Evolutionary conservation across 805 yeast genomes (phyloP).

Genomic region (Cyberlindnera nakhonratchasimensis): DNA sequence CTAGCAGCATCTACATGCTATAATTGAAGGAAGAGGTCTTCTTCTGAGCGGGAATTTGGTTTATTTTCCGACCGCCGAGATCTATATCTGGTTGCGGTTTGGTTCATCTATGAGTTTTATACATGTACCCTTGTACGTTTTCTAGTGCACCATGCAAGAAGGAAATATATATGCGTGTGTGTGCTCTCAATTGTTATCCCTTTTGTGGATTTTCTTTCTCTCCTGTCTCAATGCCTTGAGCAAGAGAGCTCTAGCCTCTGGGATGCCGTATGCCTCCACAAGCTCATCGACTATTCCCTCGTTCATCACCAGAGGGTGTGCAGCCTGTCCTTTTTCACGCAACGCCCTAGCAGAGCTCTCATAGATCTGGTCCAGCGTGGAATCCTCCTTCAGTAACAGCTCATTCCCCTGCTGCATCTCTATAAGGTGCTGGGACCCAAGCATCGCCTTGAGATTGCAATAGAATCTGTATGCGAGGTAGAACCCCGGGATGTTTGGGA

Average conservation of each 20-base stretch:
- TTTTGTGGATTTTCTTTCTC: constrained; percentile 15
- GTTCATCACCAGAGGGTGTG: constrained; percentile 38
- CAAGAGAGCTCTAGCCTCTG: constrained; percentile 42
- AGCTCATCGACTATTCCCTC: constrained; percentile 44
- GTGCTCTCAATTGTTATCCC: not conserved
- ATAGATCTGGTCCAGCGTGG: constrained; percentile 31
- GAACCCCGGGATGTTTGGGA: constrained; percentile 92
- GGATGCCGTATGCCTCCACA: constrained; percentile 42
- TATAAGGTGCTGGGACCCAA: constrained; percentile 68
- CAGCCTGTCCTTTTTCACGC: constrained; percentile 16
- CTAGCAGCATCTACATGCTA: no score
- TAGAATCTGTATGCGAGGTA: constrained; percentile 77
- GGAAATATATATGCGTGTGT: no score
- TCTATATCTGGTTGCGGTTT: no score
- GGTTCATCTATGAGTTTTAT: no score
- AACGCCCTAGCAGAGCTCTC: constrained; percentile 5
- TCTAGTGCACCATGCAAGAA: no score
- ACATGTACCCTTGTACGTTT: no score
- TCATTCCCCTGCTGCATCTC: constrained; percentile 47
- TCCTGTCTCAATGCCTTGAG: constrained; percentile 56
- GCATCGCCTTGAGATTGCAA: constrained; percentile 75
- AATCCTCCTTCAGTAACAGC: constrained; percentile 33
- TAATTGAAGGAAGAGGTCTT: no score
- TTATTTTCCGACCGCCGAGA: no score
- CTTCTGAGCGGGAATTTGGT: no score